Base-by-base conservation (phyloP, 345 rosid species). In the Adansonia digitata region DNA sequence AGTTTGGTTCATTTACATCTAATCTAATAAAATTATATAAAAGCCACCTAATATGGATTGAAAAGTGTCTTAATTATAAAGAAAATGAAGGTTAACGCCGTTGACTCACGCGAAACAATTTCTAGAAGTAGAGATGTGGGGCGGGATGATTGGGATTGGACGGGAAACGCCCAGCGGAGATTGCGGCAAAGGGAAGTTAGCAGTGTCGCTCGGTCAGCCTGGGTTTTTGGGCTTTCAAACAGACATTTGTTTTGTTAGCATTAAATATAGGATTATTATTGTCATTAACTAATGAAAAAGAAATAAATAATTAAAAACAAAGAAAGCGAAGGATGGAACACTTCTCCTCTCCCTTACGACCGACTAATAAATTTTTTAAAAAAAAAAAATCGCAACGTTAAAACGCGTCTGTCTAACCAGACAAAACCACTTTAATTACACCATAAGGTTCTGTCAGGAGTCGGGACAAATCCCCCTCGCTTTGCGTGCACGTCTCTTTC, bases 391-490 rank as follows among this genome's bases (percentile, higher is more conserved):
- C 59, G 77, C n/a, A 77, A 74, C 69, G 74, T 63, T 39, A 73
- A 85, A 78, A 82, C 90, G 89, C 88, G 90, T 84, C 72, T 17
- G 35, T 68, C 56, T 15, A 71, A 84, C 68, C 62, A 53, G 85
- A 87, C 85, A 86, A 88, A 81, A 61, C 64, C 46, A 69, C 82
- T 83, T 84, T 74, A 74, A 78, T 60, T 56, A 35, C 64, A 39
- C 65, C 43, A 59, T 24, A 55, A 73, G 24, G 27, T 17, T 63
- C 17, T 82, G n/a, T n/a, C n/a, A n/a, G 27, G 3, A 2, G 59
- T 73, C 75, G 71, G 64, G 84, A 82, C 88, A 88, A 87, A 81
- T 81, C 88, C 59, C 67, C 87, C 83, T 86, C 86, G 71, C 80
- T 81, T 90, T 79, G 85, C 91, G 93, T 88, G 86, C 75, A 61